phyloP scores from a whole-genome alignment of 2,329 filamentous ascomycete genomes.

The Colletotrichum lini region DNA sequence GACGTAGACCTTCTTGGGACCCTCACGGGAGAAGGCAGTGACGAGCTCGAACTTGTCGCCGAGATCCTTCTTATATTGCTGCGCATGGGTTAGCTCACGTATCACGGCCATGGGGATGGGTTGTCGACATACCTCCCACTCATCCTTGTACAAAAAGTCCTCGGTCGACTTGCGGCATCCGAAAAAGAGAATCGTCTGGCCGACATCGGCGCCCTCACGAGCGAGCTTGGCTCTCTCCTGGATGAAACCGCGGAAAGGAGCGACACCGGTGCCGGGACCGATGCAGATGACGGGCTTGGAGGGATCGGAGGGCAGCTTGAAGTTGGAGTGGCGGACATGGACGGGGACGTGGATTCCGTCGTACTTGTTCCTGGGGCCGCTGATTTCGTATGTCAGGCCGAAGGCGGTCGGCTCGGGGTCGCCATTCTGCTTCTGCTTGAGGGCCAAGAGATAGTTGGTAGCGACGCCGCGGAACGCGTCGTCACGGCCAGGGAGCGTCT shows the following conservation, averaged over 20 bases:
- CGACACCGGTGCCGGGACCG: conserved; percentile 95
- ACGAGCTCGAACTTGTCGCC: conserved; percentile 92
- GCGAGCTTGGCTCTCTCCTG: conserved; percentile 92
- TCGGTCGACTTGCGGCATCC: conserved; percentile 90
- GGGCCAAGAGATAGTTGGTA: conserved; percentile 94
- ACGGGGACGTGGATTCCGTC: conserved; percentile 95
- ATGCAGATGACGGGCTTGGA: conserved; percentile 96
- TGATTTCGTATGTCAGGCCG: conserved; percentile 88
- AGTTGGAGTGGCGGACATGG: conserved; percentile 97
- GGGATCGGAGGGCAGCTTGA: conserved; percentile 97
- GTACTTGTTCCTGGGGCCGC: conserved; percentile 95
- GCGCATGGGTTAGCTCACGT: conserved; percentile 25
- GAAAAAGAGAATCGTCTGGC: conserved; percentile 92
- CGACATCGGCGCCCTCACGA: conserved; percentile 84
- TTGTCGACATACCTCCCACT: conserved; percentile 84
- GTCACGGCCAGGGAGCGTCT: conserved; percentile 80
- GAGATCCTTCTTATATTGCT: conserved; percentile 87
- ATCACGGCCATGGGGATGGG: not conserved
- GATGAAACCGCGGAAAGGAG: conserved; percentile 94
- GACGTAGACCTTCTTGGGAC: conserved; percentile 92
- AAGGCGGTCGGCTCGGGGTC: conserved; percentile 86
- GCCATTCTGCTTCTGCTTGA: conserved; percentile 97
- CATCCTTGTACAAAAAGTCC: conserved; percentile 91
- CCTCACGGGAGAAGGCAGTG: conserved; percentile 95
- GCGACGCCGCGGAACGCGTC: conserved; percentile 93